Base-by-base conservation (phyloP, 148 eudicot genomes). In the Rhododendron kiyosumense region DNA sequence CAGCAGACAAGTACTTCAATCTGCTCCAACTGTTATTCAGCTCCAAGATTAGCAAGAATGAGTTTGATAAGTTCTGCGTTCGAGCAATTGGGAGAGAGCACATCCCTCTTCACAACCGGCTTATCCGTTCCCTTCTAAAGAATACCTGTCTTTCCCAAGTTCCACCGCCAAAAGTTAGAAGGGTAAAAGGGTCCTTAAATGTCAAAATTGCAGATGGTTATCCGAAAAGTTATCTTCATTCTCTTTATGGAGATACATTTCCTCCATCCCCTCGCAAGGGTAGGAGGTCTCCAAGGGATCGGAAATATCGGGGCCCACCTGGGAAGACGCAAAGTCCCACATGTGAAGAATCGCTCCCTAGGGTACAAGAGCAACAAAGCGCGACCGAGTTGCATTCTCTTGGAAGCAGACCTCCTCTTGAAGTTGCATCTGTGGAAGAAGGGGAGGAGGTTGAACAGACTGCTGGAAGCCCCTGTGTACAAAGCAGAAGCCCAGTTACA, bases 401-500 rank as follows among this genome's bases (percentile, higher is more conserved):
- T 54, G 88, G 91, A 41, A 92, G 94, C 82, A 86, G 90, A 83
- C 94, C 90, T 14, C 91, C 88, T 51, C 84, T 89, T 81, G 89
- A 90, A 82, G 90, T 87, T 79, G 79, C 85, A 36, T 86, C 90
- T 7, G 90, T 86, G 14, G 93, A 91, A 91, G 94, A 91, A 52
- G 94, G 93, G 11, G 94, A 92, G 81, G 93, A 88, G 84, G 93
- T 91, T 36, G 93, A 92, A 74, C 92, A 92, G 80, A 52, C 86
- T 46, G 67, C 83, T 78, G 90, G 86, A 78, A 88, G 89, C 85
- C 88, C 86, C 7, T 10, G 86, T 36, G 78, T 86, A 57, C 87
- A 87, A 85, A 92, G 89, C 32, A 87, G 90, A 88, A 91, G 90
- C 86, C 88, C 87, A 1, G 87, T 92, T 75, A 91, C 83, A 22